phyloP scores from a whole-genome alignment of 2,329 filamentous ascomycete genomes.

The Colletotrichum tamarilloi region DNA sequence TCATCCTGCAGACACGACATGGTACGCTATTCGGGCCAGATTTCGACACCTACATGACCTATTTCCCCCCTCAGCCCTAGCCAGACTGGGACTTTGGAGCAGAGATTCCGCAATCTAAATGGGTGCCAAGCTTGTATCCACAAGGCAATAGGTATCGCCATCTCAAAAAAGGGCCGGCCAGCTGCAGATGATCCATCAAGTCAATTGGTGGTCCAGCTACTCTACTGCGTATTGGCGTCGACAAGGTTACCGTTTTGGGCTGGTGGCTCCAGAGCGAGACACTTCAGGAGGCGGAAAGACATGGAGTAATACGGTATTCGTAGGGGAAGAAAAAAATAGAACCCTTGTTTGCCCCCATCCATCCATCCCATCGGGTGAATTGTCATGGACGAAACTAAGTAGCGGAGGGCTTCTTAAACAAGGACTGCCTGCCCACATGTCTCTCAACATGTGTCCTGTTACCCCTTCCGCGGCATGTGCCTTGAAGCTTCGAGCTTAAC shows the following conservation, averaged over 20 bases:
- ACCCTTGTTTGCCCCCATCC: slow-evolving; percentile 2
- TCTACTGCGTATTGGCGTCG: neutral
- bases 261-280: slow-evolving; percentile 9
- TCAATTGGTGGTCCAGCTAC: neutral
- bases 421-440: neutral
- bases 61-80: neutral
- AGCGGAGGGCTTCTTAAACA: neutral
- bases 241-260: neutral
- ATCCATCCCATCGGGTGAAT: neutral
- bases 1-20: neutral
- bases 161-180: neutral
- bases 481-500: neutral
- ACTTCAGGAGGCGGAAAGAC: neutral
- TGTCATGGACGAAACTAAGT: neutral
- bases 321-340: no score
- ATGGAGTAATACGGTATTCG: neutral
- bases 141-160: neutral
- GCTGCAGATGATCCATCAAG: neutral
- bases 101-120: neutral
- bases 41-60: neutral
- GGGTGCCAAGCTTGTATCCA: neutral
- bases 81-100: neutral
- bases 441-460: slow-evolving; percentile 11
- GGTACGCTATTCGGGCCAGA: neutral
- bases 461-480: neutral